Base-by-base conservation (phyloP, 2,329 filamentous ascomycete species). In the Lasiodiplodia theobromae region DNA sequence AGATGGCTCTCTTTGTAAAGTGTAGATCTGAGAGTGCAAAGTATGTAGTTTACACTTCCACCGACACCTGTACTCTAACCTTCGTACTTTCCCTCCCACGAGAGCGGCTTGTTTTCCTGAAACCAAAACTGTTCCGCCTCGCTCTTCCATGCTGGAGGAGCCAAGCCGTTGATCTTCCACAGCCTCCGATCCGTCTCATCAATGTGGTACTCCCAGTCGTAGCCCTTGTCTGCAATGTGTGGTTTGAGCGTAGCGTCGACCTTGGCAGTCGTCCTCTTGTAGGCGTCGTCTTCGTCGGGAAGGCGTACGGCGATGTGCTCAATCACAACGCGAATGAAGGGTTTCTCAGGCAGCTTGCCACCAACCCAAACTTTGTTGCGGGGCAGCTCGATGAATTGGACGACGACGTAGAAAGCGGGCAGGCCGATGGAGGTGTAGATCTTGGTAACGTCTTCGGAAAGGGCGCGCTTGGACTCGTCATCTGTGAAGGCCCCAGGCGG, bases 381-480 rank as follows among this genome's bases (percentile, higher is more conserved):
- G 0, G 72, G 49, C n/a, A 80, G 58, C 10, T 74, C 70, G 66
- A 80, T 72, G 75, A 82, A 84, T 62, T 81, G 73, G 6, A 82
- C 77, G 31, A 80, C 77, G 1, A 83, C 82, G 70, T 83, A 84
- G 72, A 84, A 83, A 14, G 78, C 75, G 0, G 82, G 82, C 1
- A 84, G 77, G 3, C 73, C 69, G 51, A 74, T 70, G 4, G 72
- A 28, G 4, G 71, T 72, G 72, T 83, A 85, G 70, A 83, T 77
- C 68, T 79, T 75, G 60, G 81, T 82, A 38, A 83, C 79, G 68
- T 75, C 74, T 68, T 74, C 70, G 31, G 78, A 74, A 1, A 83
- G 67, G 18, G 75, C 58, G 5, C 28, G 16, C 23, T 49, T 47
- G 23, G 38, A 25, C 0, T 40, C 40, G 5, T 25, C 21, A 16